Evolutionary conservation across 208 protist species (phyloP).

Genomic region (Leptomonas seymouri): DNA sequence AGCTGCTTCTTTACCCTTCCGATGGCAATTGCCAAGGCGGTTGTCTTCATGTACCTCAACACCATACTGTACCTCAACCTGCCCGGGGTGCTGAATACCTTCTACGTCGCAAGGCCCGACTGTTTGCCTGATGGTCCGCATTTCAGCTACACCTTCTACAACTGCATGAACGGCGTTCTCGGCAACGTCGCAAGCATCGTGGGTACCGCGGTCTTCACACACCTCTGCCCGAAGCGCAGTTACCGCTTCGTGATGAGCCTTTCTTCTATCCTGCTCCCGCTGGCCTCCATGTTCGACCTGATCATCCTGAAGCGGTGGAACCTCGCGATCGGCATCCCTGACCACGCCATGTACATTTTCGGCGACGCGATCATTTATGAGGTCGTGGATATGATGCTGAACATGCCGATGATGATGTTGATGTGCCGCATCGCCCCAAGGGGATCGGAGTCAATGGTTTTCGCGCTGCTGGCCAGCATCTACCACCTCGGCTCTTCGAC

Average conservation of each 20-base stretch:
- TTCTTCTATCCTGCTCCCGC: constrained; percentile 46
- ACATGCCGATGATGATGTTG: constrained; percentile 73
- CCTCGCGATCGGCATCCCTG: constrained; percentile 43
- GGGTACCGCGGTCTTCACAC: constrained; percentile 51
- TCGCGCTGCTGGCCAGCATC: constrained; percentile 73
- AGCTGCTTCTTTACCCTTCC: constrained; percentile 37
- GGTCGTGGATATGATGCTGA: constrained; percentile 56
- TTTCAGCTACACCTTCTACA: constrained; percentile 66
- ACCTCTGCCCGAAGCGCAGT: constrained; percentile 52
- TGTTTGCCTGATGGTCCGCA: constrained; percentile 57
- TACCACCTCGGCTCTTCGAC: constrained; percentile 59
- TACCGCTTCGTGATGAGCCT: constrained; percentile 55
- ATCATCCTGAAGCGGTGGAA: constrained; percentile 77
- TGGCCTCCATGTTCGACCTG: constrained; percentile 61
- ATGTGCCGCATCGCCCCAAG: constrained; percentile 75
- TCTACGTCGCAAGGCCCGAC: constrained; percentile 44
- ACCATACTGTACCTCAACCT: constrained; percentile 50
- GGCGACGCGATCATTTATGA: constrained; percentile 68
- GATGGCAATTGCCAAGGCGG: constrained; percentile 38
- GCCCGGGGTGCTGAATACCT: constrained; percentile 48
- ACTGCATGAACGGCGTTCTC: constrained; percentile 37
- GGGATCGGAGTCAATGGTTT: constrained; percentile 75
- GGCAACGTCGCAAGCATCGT: constrained; percentile 46
- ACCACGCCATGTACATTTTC: constrained; percentile 67
- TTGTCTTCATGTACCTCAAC: constrained; percentile 37